Conservation (phyloP, 495 filamentous ascomycete genomes). For the Daldinia bambusicola region DNA sequence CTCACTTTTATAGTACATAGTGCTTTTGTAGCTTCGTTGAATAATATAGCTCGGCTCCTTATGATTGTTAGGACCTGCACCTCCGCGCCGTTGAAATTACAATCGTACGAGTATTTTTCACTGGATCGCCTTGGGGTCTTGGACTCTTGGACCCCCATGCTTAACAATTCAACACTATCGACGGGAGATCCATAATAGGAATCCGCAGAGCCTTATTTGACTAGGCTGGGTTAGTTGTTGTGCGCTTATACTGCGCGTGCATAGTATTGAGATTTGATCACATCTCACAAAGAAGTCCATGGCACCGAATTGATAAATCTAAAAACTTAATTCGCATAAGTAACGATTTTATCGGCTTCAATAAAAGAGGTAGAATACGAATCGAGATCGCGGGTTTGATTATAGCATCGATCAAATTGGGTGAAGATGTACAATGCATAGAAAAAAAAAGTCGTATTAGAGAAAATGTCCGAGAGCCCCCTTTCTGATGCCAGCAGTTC, state of each 20-base stretch:
- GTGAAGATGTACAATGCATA: too few species aligned
- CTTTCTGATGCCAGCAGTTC: neutral
- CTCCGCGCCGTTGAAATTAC: slow-evolving; percentile 20
- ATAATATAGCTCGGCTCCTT: slow-evolving; percentile 28
- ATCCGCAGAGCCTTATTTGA: slow-evolving; percentile 32
- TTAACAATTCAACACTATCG: slow-evolving; percentile 16
- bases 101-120: slow-evolving; percentile 26
- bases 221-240: neutral
- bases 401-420: too few species aligned
- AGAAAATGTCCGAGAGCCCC: neutral
- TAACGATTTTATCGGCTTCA: neutral
- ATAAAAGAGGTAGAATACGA: neutral
- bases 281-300: slow-evolving; percentile 19
- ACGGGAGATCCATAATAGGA: slow-evolving; percentile 29
- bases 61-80: slow-evolving; percentile 17
- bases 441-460: neutral
- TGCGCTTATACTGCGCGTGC: slow-evolving; percentile 1
- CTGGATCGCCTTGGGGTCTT: neutral
- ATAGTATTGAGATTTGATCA: slow-evolving; percentile 27
- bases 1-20: neutral
- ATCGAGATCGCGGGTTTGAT: neutral
- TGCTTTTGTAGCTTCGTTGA: neutral
- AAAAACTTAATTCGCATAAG: neutral
- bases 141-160: slow-evolving; percentile 10
- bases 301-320: neutral